phyloP scores from a whole-genome alignment of 2,329 filamentous ascomycete species.

The Drechslera avenae region DNA sequence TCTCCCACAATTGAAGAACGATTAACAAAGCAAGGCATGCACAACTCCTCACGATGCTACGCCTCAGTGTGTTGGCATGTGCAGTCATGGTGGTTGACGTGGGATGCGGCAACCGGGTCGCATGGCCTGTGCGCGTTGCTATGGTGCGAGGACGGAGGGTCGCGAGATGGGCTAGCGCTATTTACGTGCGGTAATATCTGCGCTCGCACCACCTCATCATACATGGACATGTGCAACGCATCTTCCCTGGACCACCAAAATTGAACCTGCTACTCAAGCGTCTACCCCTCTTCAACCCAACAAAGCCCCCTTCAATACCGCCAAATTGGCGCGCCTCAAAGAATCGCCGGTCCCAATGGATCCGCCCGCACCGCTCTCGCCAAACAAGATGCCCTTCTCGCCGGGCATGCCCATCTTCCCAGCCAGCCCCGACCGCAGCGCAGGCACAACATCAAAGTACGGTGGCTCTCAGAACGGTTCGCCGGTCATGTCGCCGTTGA shows the following conservation, averaged over 20 bases:
- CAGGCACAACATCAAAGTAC: slow-evolving; percentile 50
- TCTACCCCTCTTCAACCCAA: slow-evolving; percentile 6
- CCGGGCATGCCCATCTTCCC: slow-evolving; percentile 64
- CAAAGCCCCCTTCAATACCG: slow-evolving; percentile 26
- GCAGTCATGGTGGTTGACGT: slow-evolving; percentile 8
- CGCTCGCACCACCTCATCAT: slow-evolving; percentile 24
- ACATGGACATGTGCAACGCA: slow-evolving; percentile 13
- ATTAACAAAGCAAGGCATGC: too few relatives aligned
- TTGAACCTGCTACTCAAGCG: slow-evolving; percentile 7
- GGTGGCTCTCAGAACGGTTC: slow-evolving; percentile 19
- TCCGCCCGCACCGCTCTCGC: slow-evolving; percentile 45
- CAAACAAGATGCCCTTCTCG: slow-evolving; percentile 59
- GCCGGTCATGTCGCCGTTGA: slow-evolving; percentile 35
- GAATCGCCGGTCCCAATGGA: slow-evolving; percentile 43
- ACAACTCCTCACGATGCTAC: too few relatives aligned
- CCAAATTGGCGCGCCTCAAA: slow-evolving; percentile 47
- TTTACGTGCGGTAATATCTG: slow-evolving; percentile 26
- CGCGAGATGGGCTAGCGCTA: slow-evolving; percentile 27
- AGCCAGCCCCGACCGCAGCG: slow-evolving; percentile 68
- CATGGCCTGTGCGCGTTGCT: slow-evolving; percentile 33
- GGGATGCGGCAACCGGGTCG: slow-evolving; percentile 2
- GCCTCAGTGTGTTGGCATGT: background rate
- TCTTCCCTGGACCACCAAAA: slow-evolving; percentile 17
- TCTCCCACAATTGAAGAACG: too few relatives aligned
- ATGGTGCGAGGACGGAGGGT: slow-evolving; percentile 27